phyloP scores from a whole-genome alignment of 306 rosid genomes.

The Lathyrus tuberosus region DNA sequence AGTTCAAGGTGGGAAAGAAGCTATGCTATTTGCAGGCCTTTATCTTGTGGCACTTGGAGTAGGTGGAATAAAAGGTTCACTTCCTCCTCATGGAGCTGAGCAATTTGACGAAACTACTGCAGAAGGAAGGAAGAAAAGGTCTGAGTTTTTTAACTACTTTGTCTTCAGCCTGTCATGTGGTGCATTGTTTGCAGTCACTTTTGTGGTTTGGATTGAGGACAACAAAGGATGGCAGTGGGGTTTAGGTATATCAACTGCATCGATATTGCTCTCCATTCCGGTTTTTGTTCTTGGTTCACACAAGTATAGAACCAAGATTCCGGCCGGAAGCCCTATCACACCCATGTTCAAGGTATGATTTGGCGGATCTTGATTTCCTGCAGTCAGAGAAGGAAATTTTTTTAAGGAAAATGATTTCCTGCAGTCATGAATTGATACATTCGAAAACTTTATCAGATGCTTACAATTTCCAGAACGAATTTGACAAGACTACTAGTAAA shows the following conservation, averaged over 20 bases:
- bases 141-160: slow-evolving; percentile 75
- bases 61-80: slow-evolving; percentile 89
- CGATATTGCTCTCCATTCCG: slow-evolving; percentile 69
- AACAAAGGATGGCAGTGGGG: slow-evolving; percentile 93
- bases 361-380: not conserved
- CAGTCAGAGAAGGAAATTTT: not conserved
- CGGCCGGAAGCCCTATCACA: slow-evolving; percentile 74
- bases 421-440: not conserved
- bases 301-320: slow-evolving; percentile 64
- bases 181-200: slow-evolving; percentile 73
- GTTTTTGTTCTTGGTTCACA: slow-evolving; percentile 73
- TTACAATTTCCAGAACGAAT: not conserved
- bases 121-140: slow-evolving; percentile 67
- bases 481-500: not conserved
- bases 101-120: slow-evolving; percentile 68
- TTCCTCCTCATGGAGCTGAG: slow-evolving; percentile 85
- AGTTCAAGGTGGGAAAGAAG: slow-evolving; percentile 51
- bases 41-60: slow-evolving; percentile 84
- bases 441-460: not conserved
- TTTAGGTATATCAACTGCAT: slow-evolving; percentile 64
- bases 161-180: slow-evolving; percentile 78
- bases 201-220: slow-evolving; percentile 89
- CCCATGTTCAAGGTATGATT: slow-evolving; percentile 63
- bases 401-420: not conserved
- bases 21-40: slow-evolving; percentile 69